phyloP scores from a whole-genome alignment of 2,329 filamentous ascomycete genomes.

The Cladobotryum mycophilum region DNA sequence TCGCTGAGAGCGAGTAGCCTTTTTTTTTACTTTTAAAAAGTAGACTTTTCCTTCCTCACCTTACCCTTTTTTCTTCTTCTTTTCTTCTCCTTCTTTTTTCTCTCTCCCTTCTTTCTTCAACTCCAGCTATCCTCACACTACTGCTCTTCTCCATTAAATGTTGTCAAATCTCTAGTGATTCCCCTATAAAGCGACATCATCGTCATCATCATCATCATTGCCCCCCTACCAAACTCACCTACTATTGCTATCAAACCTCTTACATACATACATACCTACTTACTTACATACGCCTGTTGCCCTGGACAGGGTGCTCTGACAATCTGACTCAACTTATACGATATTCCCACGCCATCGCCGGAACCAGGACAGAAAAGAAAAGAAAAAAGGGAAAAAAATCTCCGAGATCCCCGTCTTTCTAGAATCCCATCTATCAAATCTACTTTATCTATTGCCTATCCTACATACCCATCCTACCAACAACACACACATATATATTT shows the following conservation, averaged over 20 bases:
- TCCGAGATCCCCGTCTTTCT: too few species aligned
- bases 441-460: too few species aligned
- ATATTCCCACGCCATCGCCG: too few species aligned
- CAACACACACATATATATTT: too few species aligned
- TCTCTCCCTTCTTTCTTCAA: background rate
- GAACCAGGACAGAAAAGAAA: too few species aligned
- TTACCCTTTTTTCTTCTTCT: background rate
- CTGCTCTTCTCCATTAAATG: background rate
- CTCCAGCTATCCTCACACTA: background rate
- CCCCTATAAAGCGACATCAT: background rate
- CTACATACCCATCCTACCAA: too few species aligned
- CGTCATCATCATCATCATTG: background rate
- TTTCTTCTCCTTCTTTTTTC: background rate
- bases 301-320: background rate
- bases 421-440: too few species aligned
- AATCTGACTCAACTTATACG: background rate
- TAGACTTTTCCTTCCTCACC: background rate
- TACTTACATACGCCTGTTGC: background rate
- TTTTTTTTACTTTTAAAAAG: too few species aligned
- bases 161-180: background rate
- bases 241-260: background rate
- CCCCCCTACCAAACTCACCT: background rate
- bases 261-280: too few species aligned
- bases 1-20: too few species aligned
- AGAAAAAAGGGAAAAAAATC: too few species aligned